These are phyloP conservation scores for Glebionis coronaria DNA, from an alignment of 129 eudicot species.

Conservation along the genomic window DNA sequence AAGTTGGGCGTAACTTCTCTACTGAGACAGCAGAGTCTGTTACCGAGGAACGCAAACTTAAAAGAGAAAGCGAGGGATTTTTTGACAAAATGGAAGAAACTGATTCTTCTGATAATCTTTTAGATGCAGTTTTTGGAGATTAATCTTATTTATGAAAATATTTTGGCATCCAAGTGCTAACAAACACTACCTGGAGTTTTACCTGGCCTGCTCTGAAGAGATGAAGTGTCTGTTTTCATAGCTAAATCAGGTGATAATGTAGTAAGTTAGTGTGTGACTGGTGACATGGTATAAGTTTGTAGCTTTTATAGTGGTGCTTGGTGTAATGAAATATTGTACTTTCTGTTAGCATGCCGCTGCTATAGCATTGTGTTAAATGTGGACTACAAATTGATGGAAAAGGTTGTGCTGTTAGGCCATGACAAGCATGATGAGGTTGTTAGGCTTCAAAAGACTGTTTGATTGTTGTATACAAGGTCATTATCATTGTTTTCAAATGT, in stretches of 20 bases:
- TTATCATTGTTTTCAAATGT: too few relatives aligned
- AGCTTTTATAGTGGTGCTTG: background rate
- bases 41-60: slow-evolving; percentile 66
- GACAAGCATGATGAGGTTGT: too few relatives aligned
- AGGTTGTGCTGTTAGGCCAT: background rate
- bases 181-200: background rate
- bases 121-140: slow-evolving; percentile 62
- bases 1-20: slow-evolving; percentile 49
- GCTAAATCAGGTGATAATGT: background rate
- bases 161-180: slow-evolving; percentile 10
- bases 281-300: background rate
- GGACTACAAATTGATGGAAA: background rate
- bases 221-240: background rate
- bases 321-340: too few relatives aligned
- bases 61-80: slow-evolving; percentile 58
- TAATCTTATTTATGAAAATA: slow-evolving; percentile 8
- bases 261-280: background rate
- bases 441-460: background rate
- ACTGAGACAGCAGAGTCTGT: slow-evolving; percentile 71
- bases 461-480: too few relatives aligned
- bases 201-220: background rate
- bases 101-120: slow-evolving; percentile 65
- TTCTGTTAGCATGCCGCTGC: background rate
- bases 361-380: background rate
- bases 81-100: slow-evolving; percentile 53